These are phyloP conservation scores for Dacryopinax spathularia DNA, from an alignment of 768 basidiomycete species.

Conservation along the genomic window DNA sequence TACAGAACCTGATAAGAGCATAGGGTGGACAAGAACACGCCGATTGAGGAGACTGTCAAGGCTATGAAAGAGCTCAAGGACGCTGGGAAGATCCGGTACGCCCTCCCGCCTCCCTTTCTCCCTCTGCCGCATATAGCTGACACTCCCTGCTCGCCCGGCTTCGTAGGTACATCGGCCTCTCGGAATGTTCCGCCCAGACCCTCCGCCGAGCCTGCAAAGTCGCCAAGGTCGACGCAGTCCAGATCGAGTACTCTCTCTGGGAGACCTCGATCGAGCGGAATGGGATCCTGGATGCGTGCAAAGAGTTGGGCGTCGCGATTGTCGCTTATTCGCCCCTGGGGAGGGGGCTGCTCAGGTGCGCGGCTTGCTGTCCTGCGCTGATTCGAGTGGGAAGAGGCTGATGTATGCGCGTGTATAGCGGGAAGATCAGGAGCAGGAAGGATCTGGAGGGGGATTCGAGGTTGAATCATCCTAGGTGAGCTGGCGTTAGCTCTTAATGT, in stretches of 20 bases:
- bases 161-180: slow-evolving; percentile 5
- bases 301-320: slow-evolving; percentile 23
- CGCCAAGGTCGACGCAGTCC: slow-evolving; percentile 9
- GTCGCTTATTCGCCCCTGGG: slow-evolving; percentile 27
- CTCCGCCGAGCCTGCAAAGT: slow-evolving; percentile 8
- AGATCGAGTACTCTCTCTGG: slow-evolving; percentile 13
- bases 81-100: slow-evolving; percentile 19
- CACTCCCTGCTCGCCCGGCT: slow-evolving; percentile 19
- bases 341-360: slow-evolving; percentile 27
- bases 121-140: background rate
- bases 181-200: background rate
- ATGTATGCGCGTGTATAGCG: too few species aligned
- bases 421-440: background rate
- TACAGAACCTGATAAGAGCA: background rate
- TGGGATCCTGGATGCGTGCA: slow-evolving; percentile 19
- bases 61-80: slow-evolving; percentile 19
- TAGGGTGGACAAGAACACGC: slow-evolving; percentile 1
- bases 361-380: too few species aligned
- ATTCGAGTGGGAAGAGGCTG: too few species aligned
- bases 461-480: background rate
- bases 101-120: background rate
- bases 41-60: slow-evolving; percentile 18
- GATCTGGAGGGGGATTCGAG: background rate
- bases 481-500: background rate
- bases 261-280: slow-evolving; percentile 13